Conservation (phyloP, 768 basidiomycete species). For the Trametes cingulata region DNA sequence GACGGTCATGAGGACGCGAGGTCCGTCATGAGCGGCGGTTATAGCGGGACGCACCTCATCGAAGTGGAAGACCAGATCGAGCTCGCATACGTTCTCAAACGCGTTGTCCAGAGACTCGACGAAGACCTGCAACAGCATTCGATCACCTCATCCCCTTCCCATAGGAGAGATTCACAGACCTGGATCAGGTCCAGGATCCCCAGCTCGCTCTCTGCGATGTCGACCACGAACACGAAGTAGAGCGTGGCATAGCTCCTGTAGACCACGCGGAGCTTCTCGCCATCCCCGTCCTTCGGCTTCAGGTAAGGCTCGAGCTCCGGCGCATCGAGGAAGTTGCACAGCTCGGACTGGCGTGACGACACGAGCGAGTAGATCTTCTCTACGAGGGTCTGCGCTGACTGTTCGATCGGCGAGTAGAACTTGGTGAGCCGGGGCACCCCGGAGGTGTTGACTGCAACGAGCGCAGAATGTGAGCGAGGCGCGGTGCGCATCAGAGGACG, state of each 20-base stretch:
- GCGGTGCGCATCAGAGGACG: constrained; percentile 3
- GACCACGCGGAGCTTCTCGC: constrained; percentile 79
- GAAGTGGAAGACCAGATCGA: constrained; percentile 98
- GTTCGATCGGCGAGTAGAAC: constrained; percentile 83
- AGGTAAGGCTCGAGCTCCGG: constrained; percentile 80
- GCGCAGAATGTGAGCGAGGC: constrained; percentile 13
- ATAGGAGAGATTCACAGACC: constrained; percentile 45
- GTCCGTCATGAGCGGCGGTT: background rate
- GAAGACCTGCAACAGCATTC: constrained; percentile 66
- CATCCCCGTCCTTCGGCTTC: constrained; percentile 48
- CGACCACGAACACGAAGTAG: constrained; percentile 96
- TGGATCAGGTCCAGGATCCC: constrained; percentile 96
- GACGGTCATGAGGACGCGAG: background rate
- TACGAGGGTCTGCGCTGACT: constrained; percentile 67
- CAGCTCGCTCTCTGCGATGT: constrained; percentile 93
- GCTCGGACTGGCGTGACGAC: constrained; percentile 71
- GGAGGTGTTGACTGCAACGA: constrained; percentile 81
- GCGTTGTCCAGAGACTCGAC: constrained; percentile 95
- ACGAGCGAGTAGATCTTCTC: constrained; percentile 91
- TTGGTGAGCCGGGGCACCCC: constrained; percentile 84
- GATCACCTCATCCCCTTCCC: background rate
- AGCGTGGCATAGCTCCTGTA: constrained; percentile 96
- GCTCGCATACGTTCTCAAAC: constrained; percentile 98
- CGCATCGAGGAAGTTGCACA: constrained; percentile 97
- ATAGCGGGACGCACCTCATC: constrained; percentile 69